Percentiles rank a stretch among this genome's conserved stretches.
phyloP scores from a whole-genome alignment of 495 filamentous ascomycete genomes.

The Ramalina intermedia region DNA sequence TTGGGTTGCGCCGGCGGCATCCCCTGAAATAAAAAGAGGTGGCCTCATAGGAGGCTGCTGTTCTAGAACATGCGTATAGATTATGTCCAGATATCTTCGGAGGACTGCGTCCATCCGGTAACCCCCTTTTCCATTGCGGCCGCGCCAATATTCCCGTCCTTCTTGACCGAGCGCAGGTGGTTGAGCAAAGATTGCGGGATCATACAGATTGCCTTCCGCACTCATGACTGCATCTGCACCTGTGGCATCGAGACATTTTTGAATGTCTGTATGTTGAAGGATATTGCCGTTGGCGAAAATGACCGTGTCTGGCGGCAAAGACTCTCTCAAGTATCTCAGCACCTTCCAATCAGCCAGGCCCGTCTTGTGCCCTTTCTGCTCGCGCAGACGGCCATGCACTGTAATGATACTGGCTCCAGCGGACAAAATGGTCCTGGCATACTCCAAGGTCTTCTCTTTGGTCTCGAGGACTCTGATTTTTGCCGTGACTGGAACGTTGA shows the following conservation, averaged over 20 bases:
- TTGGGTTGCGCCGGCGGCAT: slow-evolving; percentile 18
- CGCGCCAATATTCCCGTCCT: slow-evolving; percentile 71
- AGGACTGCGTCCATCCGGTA: slow-evolving; percentile 81
- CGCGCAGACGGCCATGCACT: slow-evolving; percentile 74
- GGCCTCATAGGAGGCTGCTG: slow-evolving; percentile 43
- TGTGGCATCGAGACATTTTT: slow-evolving; percentile 63
- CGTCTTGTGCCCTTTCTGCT: slow-evolving; percentile 94
- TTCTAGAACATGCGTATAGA: slow-evolving; percentile 60
- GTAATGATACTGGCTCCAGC: slow-evolving; percentile 89
- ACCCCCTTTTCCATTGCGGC: slow-evolving; percentile 65
- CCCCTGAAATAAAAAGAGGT: slow-evolving; percentile 62
- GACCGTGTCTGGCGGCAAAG: slow-evolving; percentile 73
- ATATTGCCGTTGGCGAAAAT: slow-evolving; percentile 96
- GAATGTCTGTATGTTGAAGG: slow-evolving; percentile 68
- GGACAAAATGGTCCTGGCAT: slow-evolving; percentile 73
- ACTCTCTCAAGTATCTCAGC: slow-evolving; percentile 68
- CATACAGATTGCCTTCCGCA: slow-evolving; percentile 84
- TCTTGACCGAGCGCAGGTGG: slow-evolving; percentile 48
- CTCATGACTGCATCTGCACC: slow-evolving; percentile 91
- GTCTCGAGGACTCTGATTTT: slow-evolving; percentile 89
- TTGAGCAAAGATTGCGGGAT: slow-evolving; percentile 72
- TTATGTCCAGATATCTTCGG: slow-evolving; percentile 77
- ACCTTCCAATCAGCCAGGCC: slow-evolving; percentile 84
- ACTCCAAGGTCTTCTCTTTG: slow-evolving; percentile 71
- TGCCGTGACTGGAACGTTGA: slow-evolving; percentile 74